Evolutionary conservation across 345 rosid species (phyloP), one percentile per base, ranked within the genome.

Genomic region (Populus euphratica): DNA sequence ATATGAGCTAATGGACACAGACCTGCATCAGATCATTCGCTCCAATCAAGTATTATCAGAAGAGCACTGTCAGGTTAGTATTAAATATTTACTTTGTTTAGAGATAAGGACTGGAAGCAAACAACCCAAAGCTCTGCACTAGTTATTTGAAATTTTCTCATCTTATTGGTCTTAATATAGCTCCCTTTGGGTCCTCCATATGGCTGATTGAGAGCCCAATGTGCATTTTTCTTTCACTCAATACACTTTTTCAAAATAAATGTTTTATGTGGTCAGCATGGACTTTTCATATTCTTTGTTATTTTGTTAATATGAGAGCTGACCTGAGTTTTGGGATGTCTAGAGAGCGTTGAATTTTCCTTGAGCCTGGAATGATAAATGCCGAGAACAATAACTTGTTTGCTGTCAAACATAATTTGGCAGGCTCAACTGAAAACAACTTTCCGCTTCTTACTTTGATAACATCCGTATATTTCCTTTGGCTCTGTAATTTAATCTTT

Each of bases 1-100:
- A 12, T 91, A 90, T 84, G 99, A 93, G 78, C 79, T 92, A 43
- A 93, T 93, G 97, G 97, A 90, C 70, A 79, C 88, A 72, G 93
- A 92, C 82, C 87, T 95, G 72, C 83, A 81, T 77, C 88, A 83
- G 84, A 78, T 92, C 77, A 85, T 95, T 68, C 88, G 86, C 25
- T 92, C 96, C 61, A 80, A 84, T 63, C 93, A 90, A 82, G 86
- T 66, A 68, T 84, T 95, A 76, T 83, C 86, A 1, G 85, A 85
- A 79, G 91, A 87, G 80, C 99, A 95, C 80, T 84, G 89, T 79
- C 89, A 91, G 98, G 99, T 95, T 80, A 68, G 79, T 61, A 66
- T 75, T 72, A 23, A 70, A 54, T 27, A 50, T 50, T 61, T 47
- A 1, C 38, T 59, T 23, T 59, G 29, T 3, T 9, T 31, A n/a